phyloP scores from a whole-genome alignment of 176 grass and related monocot species.

The Coix lacrymajobi region DNA sequence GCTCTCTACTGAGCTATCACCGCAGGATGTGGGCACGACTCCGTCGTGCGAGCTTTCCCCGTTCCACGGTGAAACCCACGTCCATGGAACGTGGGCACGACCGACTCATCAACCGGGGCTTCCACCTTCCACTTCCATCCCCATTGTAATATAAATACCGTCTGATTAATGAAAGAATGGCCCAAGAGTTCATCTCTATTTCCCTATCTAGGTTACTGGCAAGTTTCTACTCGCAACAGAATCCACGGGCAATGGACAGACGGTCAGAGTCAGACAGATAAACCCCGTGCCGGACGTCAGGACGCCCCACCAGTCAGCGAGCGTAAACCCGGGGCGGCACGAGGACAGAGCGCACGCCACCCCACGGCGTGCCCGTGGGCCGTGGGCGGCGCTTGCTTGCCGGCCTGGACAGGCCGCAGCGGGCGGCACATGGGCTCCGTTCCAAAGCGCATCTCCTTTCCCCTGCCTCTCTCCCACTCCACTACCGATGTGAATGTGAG shows the following conservation, averaged over 20 bases:
- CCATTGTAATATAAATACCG: too few relatives aligned
- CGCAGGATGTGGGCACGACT: too few relatives aligned
- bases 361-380: neutral
- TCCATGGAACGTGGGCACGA: too few relatives aligned
- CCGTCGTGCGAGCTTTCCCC: too few relatives aligned
- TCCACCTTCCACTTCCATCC: too few relatives aligned
- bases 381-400: neutral
- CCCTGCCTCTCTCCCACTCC: neutral
- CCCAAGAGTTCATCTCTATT: too few relatives aligned
- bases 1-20: too few relatives aligned
- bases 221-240: too few relatives aligned
- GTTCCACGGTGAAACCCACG: too few relatives aligned
- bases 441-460: conserved; percentile 26
- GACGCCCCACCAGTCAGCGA: conserved; percentile 7
- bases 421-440: neutral
- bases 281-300: neutral
- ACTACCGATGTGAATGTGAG: neutral
- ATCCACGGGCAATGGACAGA: neutral
- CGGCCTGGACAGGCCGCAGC: neutral
- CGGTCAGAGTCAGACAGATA: neutral
- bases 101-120: too few relatives aligned
- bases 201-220: too few relatives aligned
- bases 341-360: neutral
- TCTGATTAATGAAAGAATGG: too few relatives aligned
- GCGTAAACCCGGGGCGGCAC: neutral